Evolutionary conservation across 129 eudicot species (phyloP).

Genomic region (Centrapalus pauciflorus): DNA sequence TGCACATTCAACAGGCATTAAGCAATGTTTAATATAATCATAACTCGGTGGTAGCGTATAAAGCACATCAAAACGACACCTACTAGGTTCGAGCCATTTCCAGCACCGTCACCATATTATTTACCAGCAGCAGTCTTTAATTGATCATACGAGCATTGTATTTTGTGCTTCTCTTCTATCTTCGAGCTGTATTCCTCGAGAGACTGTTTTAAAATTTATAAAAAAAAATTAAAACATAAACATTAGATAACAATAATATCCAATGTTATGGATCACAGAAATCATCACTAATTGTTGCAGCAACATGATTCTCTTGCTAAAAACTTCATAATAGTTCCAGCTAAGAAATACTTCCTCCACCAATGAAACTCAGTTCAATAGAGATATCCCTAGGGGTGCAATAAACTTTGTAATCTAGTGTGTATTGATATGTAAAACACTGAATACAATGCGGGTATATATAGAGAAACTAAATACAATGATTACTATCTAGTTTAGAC

Average conservation of each 20-base stretch:
- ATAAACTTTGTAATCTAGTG: too few relatives aligned
- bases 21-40: too few relatives aligned
- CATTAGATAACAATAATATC: not conserved
- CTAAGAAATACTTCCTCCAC: too few relatives aligned
- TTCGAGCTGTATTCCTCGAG: constrained; percentile 34
- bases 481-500: too few relatives aligned
- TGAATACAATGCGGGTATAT: too few relatives aligned
- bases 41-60: not conserved
- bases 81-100: not conserved
- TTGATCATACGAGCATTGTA: constrained; percentile 45
- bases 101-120: not conserved
- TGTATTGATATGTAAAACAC: too few relatives aligned
- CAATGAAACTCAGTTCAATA: too few relatives aligned
- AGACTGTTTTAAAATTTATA: too few relatives aligned
- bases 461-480: too few relatives aligned
- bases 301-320: not conserved
- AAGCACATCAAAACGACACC: not conserved
- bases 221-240: not conserved
- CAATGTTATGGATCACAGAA: not conserved
- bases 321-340: too few relatives aligned
- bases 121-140: constrained; percentile 32
- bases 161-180: constrained; percentile 50
- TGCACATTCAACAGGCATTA: too few relatives aligned
- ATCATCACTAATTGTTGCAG: not conserved
- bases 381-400: too few relatives aligned